Evolutionary conservation across 2,329 filamentous ascomycete species (phyloP), one percentile per base, ranked within the genome.

Genomic region (Stagonosporopsis cucurbitacearum): DNA sequence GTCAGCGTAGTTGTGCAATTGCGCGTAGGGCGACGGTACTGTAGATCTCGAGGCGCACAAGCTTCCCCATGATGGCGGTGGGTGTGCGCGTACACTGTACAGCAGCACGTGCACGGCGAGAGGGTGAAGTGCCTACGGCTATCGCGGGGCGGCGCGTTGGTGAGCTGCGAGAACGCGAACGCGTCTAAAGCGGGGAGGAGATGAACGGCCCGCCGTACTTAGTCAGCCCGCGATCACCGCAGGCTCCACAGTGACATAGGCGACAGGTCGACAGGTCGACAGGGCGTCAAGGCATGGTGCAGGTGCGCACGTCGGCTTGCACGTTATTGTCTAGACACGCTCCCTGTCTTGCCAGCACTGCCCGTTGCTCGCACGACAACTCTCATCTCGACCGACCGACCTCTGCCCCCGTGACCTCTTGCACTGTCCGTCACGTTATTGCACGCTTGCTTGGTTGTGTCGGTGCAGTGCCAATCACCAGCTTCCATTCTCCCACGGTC

Each of bases 31-130:
- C 22, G 4, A 8, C 22, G 88, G 64, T 82, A 95, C 92, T 97
- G 81, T 90, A 96, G 60, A 99, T 84, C 82, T 98, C 94, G 48
- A 99, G 87, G 60, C 92, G 89, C 71, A 96, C 91, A 71, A 99
- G 88, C 79, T 98, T 98, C 65, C 94, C 94, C 95, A 99, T 98
- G 60, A 33, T 62, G 56, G 60, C 67, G 62, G 53, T 49, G 28
- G 55, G 25, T 19, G 13, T 54, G 62, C 54, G 62, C 66, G 57
- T 40, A 50, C 50, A 57, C 55, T 37, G n/a, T 30, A n/a, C 19
- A 57, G 62, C 39, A 44, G 62, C 39, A 44, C 50, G 26, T 50
- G 63, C 59, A 59, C 56, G 30, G 47, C 32, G 54, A n/a, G 35
- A 33, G 12, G 40, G 40, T 23, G 36, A 30, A 30, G 26, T 22